Percentiles rank a stretch among this genome's conserved stretches.
phyloP scores from a whole-genome alignment of 2,329 filamentous ascomycete species.

The Metarhizium anisopliae region DNA sequence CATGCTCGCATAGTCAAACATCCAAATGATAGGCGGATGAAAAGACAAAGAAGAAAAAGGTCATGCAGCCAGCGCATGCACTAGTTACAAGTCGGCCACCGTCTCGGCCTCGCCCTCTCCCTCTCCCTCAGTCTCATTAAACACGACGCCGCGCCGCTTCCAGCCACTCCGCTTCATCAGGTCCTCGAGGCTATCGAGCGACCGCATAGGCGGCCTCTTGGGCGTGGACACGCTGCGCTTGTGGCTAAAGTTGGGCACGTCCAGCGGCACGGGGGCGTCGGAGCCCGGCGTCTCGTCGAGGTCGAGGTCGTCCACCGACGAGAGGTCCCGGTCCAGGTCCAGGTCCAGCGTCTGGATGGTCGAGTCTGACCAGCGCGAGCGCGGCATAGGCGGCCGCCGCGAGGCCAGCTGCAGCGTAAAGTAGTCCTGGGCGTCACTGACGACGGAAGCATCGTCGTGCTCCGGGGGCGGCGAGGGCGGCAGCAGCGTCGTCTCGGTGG shows the following conservation, averaged over 20 bases:
- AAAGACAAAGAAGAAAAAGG: background rate
- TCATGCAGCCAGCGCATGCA: background rate
- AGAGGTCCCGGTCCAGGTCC: conserved; percentile 9
- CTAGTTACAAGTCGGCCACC: no score
- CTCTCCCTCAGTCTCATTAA: conserved; percentile 23
- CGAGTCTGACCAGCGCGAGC: conserved; percentile 34
- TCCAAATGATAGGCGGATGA: background rate
- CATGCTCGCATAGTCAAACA: no score
- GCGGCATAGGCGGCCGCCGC: conserved; percentile 21
- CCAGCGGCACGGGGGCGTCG: conserved; percentile 10
- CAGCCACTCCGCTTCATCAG: conserved; percentile 34
- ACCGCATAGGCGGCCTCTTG: conserved; percentile 28
- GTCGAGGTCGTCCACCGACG: conserved; percentile 12
- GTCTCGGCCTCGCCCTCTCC: background rate
- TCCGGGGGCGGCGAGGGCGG: conserved; percentile 18
- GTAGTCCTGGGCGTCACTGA: conserved; percentile 20
- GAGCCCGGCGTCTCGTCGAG: conserved; percentile 7
- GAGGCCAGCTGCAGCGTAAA: conserved; percentile 20
- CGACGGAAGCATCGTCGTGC: conserved; percentile 3
- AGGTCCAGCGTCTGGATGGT: conserved; percentile 25
- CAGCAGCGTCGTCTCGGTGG: conserved; percentile 21
- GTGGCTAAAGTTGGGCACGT: conserved; percentile 27
- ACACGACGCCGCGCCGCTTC: conserved; percentile 34
- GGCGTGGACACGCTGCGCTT: conserved; percentile 18
- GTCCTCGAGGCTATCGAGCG: conserved; percentile 30